Base-by-base conservation (phyloP, 2,329 filamentous ascomycete genomes). In the Penicillium sp. region DNA sequence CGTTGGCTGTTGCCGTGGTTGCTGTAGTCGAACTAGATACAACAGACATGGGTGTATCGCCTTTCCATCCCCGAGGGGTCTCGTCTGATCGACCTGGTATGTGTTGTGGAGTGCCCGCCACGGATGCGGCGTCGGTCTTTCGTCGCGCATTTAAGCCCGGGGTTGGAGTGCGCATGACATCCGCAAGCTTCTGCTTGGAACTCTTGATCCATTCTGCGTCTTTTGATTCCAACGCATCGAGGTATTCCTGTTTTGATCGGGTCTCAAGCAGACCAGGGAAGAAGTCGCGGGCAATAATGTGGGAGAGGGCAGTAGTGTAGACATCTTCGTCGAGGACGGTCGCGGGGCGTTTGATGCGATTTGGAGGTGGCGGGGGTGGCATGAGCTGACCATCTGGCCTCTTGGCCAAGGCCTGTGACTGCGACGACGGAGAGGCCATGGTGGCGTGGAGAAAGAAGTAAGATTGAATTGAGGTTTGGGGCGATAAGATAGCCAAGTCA, bases 221-320 rank as follows among this genome's bases (percentile, higher is more conserved):
- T 56, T 89, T 89, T 16, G 93, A 96, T 9, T 96, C 92, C 9
- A 98, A 78, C 0, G 95, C 95, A 68, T 96, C 89, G 29, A 99
- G 81, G 66, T 97, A 98, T 68, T 99, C 95, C 71, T 92, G 88
- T 73, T 97, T 92, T 0, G 88, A 89, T 67, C 96, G 87, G 14
- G 87, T 88, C 72, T 98, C 92, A 4, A 93, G 79, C 0, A 99
- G 82, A 0, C 93, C 95, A 0, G 95, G 95, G 69, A 98, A 99
- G 80, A 96, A 99, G 80, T 99, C 95, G 63, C 95, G 87, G 10
- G 91, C 91, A 61, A 99, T 96, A 71, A 99, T 98, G 65, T 95
- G 89, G 0, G 93, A 96, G 27, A 99, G 82, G 1, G 90, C 90
- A 56, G 92, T 87, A 2, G 91, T 95, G 75, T 99, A 99, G 52